Evolutionary conservation across 2,329 filamentous ascomycete genomes (phyloP), one percentile per base, ranked within the genome.

Genomic region (Lasiodiplodia hormozganensis): DNA sequence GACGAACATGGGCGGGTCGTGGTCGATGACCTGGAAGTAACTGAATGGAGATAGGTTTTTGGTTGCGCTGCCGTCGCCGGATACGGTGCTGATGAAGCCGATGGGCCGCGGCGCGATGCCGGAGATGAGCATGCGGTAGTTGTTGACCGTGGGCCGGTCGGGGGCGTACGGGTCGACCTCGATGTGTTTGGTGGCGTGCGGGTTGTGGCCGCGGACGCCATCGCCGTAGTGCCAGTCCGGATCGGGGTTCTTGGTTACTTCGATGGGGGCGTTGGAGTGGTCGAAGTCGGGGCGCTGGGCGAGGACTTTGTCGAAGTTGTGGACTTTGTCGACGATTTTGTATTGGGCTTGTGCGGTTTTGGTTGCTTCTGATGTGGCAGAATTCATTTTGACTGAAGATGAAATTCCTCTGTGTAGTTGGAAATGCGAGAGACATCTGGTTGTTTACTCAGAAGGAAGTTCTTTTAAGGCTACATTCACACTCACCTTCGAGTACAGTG

Each of bases 1-100:
- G 10, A 71, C 62, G 67, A 74, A 75, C 21, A 71, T 56, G 4
- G 74, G 72, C 18, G 74, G 74, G 65, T 75, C 69, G 11, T 69
- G 69, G 47, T 70, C 68, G 68, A 76, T 71, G 62, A 73, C 71
- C 67, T 76, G 72, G 62, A 77, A 76, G 69, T 74, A 77, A 7
- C 65, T 70, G 65, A 76, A 75, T 0, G 75, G 75, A 1, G 75
- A 71, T 3, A 77, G 69, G 49, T 76, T 77, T 11, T 71, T 70
- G 0, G 49, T 65, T 1, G 1, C 12, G 0, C 72, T 11, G 0
- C 72, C 72, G 34, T 72, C 70, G 25, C 36, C 51, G 14, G 68
- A 68, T 7, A 70, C 47, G 16, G 71, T 72, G 68, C 66, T 70
- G 34, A 73, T 43, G 52, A 73, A 68, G n/a, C 70, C 71, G 36